These are phyloP conservation scores for Apiospora marii DNA, from an alignment of 2,329 filamentous ascomycete genomes.

Conservation along the genomic window DNA sequence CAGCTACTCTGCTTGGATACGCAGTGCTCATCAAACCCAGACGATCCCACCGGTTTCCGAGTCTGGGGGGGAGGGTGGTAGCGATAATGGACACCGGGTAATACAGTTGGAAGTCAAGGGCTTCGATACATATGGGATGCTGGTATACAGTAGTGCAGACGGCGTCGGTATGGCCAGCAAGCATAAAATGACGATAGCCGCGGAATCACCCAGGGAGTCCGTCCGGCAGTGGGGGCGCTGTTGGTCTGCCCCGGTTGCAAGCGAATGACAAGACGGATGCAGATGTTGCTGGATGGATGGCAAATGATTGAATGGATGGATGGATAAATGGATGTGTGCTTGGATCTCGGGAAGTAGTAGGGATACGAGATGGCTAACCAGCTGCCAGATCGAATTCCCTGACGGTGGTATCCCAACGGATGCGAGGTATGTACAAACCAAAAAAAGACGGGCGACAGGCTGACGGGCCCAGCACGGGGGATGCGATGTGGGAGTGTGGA, in stretches of 20 bases:
- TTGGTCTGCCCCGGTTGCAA: not conserved
- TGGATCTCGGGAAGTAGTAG: not conserved
- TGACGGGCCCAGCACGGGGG: not conserved
- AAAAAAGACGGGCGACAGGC: not conserved
- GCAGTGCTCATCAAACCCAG: constrained; percentile 13
- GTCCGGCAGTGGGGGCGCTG: not conserved
- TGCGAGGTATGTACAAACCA: not conserved
- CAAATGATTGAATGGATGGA: not conserved
- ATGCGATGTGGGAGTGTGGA: constrained; percentile 5
- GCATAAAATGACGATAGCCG: constrained; percentile 17
- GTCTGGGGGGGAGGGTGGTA: not conserved
- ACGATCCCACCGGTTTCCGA: not conserved
- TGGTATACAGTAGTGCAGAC: not conserved
- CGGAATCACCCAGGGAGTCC: not conserved
- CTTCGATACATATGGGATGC: not conserved
- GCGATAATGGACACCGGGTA: not conserved
- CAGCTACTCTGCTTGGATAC: not conserved
- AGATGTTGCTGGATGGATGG: no score
- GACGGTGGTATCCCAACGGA: not conserved
- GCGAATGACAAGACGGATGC: not conserved
- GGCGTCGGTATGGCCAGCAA: not conserved
- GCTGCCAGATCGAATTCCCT: not conserved
- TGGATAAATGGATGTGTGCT: not conserved
- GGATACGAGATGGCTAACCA: constrained; percentile 1
- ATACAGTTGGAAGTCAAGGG: not conserved